Base-by-base conservation (phyloP, 2,329 filamentous ascomycete genomes). In the Coniochaeta sp. region DNA sequence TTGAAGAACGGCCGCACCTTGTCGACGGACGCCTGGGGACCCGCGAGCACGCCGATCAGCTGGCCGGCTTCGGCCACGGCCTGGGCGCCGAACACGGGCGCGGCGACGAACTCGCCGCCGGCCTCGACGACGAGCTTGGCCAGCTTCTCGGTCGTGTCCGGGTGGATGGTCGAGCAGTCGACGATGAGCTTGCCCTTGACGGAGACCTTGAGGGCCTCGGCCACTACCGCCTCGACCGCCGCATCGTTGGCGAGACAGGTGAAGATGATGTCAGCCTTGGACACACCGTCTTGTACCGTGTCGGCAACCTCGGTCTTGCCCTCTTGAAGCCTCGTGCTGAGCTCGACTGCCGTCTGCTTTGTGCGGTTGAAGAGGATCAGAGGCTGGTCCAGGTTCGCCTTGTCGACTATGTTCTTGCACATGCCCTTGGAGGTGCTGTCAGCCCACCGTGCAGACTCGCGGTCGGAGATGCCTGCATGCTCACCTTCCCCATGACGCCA, bases 91-190 rank as follows among this genome's bases (percentile, higher is more conserved):
- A 92, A 92, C 4, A 93, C 85, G 19, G 81, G 81, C 5, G 77
- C 80, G 0, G 90, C 89, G 19, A 96, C 84, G 69, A 96, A 96
- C 42, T 86, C 79, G 2, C 83, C 91, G 6, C 89, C 89, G 26
- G 80, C 79, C 1, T 71, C 79, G 14, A 77, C 76, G 62, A 89
- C 76, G 28, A 74, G 77, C 65, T 84, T 78, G 28, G 87, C 87
- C 3, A 91, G 73, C 28, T 79, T 79, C 62, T 90, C 83, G 1
- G 89, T 90, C 4, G 89, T 91, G 59, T 93, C 88, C 0, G 93
- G 92, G 72, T 95, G 89, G 38, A 96, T 84, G 28, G 92, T 96
- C 3, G 90, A 95, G 79, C 89, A 93, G 70, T 96, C 92, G 34
- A 96, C 82, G 65, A 96, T 87, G 17, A 95, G 77, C 76, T 96